A percentile compares a stretch with the other conserved stretches of the same genome.
phyloP scores from a whole-genome alignment of 208 protist genomes.

The Trypanosomatidae sp. region DNA sequence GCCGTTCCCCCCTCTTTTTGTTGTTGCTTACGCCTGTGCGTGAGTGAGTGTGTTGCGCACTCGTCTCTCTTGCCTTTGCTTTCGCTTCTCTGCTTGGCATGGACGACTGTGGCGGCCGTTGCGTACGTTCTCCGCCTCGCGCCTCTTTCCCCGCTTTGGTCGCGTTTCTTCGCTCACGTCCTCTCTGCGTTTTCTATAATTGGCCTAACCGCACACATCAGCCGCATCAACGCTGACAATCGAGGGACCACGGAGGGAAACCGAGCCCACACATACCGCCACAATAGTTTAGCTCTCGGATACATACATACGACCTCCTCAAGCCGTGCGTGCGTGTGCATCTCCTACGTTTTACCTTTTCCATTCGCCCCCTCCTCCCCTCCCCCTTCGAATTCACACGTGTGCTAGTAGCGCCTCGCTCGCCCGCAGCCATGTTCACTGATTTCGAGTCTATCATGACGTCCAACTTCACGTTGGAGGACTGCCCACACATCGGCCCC shows the following conservation, averaged over 20 bases:
- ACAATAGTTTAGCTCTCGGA: too few species aligned
- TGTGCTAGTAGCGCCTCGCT: neutral
- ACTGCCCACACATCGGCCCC: constrained; percentile 77
- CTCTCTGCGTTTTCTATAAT: neutral
- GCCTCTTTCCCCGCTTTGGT: neutral
- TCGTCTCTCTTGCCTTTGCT: neutral
- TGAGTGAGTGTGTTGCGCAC: neutral
- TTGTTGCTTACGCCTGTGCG: neutral
- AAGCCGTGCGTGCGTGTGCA: neutral
- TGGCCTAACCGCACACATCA: neutral
- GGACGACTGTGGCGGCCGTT: neutral
- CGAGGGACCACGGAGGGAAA: neutral
- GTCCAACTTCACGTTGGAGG: constrained; percentile 74
- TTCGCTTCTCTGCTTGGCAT: neutral
- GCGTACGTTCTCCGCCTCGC: neutral
- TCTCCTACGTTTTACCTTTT: neutral
- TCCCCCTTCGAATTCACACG: neutral
- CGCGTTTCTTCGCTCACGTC: neutral
- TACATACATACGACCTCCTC: too few species aligned
- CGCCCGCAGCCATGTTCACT: constrained; percentile 39
- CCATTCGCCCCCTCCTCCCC: neutral
- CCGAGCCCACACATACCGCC: neutral
- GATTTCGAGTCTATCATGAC: constrained; percentile 72
- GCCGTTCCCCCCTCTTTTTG: neutral
- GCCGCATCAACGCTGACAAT: neutral